Evolutionary conservation across 768 basidiomycete species (phyloP), one percentile per base, ranked within the genome.

Genomic region (Agaricus bisporus): DNA sequence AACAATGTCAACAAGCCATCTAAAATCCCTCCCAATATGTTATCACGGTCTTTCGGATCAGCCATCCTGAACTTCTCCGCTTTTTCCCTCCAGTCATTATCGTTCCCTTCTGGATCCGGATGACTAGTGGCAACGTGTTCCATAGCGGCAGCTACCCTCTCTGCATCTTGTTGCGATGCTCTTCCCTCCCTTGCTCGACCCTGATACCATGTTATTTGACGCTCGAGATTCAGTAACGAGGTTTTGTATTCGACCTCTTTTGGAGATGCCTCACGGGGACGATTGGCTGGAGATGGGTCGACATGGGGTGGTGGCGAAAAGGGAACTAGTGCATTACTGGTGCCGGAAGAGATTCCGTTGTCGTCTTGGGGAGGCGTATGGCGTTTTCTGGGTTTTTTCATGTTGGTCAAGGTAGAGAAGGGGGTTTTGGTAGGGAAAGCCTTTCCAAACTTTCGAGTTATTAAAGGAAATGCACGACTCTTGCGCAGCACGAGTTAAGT

Each of bases 1-100:
- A 54, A 41, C 18, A 54, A 18, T 20, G 25, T 36, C 47, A 54
- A 35, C 15, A 48, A 48, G 20, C 53, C 53, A 36, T 54, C 48
- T 8, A 39, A 38, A 22, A 48, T 42, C 9, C 48, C 53, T 36
- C 41, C 39, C 12, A 48, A 20, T n/a, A 48, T 48, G 2, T 38
- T 39, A 17, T 48, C 45, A 3, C 52, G 44, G n/a, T 47, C 52
- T 5, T 47, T 29, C 9, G n/a, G 14, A 5, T 38, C n/a, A 5
- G 39, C 53, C 15, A 5, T 15, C 17, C 47, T 54, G 20, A 54
- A 54, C 25, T 15, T 32, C 25, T 17, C n/a, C 15, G 53, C 47
- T 25, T 12, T 54, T n/a, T 54, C 45, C 18, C 17, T 38, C 47
- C 53, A 54, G 4, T 54, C 29, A 11, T 54, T 28, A 9, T 2